phyloP scores from a whole-genome alignment of 1,139 yeast species.

The Eremothecium cymbalariae region DNA sequence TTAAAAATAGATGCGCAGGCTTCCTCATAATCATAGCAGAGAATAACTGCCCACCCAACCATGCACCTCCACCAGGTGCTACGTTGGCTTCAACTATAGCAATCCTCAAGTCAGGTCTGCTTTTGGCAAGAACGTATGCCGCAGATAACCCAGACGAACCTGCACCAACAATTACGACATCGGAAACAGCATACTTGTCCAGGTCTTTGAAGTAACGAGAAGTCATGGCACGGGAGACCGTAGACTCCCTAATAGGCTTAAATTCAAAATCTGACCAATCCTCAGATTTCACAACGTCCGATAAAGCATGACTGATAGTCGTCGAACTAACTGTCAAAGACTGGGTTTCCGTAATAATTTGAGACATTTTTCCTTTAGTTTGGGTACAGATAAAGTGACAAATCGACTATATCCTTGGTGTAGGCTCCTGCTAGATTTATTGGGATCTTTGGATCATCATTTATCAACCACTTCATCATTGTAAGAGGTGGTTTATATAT shows the following conservation, averaged over 20 bases:
- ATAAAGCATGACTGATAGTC: conserved; percentile 27
- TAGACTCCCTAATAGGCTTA: conserved; percentile 68
- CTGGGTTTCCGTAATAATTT: neutral
- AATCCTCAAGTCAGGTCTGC: conserved; percentile 68
- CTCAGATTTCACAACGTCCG: conserved; percentile 32
- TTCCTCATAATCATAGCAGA: conserved; percentile 74
- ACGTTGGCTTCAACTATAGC: conserved; percentile 71
- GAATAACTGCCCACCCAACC: conserved; percentile 75
- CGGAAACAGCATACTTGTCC: conserved; percentile 68
- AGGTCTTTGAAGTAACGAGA: conserved; percentile 64
- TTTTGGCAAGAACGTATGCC: conserved; percentile 62
- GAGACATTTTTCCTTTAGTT: conserved; percentile 3
- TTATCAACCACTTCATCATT: too few relatives aligned
- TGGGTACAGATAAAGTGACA: too few relatives aligned
- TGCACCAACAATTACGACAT: conserved; percentile 69
- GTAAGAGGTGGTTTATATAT: too few relatives aligned
- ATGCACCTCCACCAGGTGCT: conserved; percentile 75
- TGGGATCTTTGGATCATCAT: too few relatives aligned
- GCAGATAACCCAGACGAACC: conserved; percentile 75
- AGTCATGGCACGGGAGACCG: conserved; percentile 81
- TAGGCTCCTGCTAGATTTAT: too few relatives aligned
- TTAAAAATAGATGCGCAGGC: conserved; percentile 63
- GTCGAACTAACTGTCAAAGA: neutral
- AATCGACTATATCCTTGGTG: too few relatives aligned
- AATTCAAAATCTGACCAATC: conserved; percentile 66